Evolutionary conservation across 306 rosid genomes (phyloP), one percentile per base, ranked within the genome.

Genomic region (Arachis stenosperma): DNA sequence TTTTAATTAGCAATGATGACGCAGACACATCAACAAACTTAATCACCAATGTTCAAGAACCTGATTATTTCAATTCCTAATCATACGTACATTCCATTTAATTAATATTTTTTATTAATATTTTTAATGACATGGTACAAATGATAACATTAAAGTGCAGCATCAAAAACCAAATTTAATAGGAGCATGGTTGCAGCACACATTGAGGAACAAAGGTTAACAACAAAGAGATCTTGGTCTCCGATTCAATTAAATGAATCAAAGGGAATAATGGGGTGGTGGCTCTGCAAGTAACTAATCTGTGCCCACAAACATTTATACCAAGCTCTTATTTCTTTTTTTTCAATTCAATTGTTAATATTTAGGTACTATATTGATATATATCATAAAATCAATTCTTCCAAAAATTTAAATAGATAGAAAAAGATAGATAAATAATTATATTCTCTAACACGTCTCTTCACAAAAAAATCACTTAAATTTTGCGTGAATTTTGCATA

Each of bases 291-390:
- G 51, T 22, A 17, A 62, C 62, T 63, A 60, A 11, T 57, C 47
- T 46, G 81, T 84, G 78, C 56, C 81, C 79, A 72, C 70, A 73
- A 48, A 63, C 80, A 80, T 81, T 69, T 42, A 65, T 77, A 46
- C 8, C 75, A 76, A 76, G 54, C 41, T 58, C 74, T 75, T 51
- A 42, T 56, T 33, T 33, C 37, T 33, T 33, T 33, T 33, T 33
- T 33, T 33, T 33, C 37, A 2, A 33, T 33, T 33, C 37, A 33
- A 33, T 33, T 22, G 27, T 22, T 22, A 22, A 22, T 22, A 22
- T 22, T 22, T 22, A 22, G 27, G 27, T 22, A 22, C 27, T 22
- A 22, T 22, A 22, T 22, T 22, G 27, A 22, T 22, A 22, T 22
- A 22, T 22, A 22, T 22, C 1, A 22, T 22, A 22, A 22, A 22